These are phyloP conservation scores for Claviceps pazoutovae DNA, from an alignment of 2,329 filamentous ascomycete species.

Conservation along the genomic window DNA sequence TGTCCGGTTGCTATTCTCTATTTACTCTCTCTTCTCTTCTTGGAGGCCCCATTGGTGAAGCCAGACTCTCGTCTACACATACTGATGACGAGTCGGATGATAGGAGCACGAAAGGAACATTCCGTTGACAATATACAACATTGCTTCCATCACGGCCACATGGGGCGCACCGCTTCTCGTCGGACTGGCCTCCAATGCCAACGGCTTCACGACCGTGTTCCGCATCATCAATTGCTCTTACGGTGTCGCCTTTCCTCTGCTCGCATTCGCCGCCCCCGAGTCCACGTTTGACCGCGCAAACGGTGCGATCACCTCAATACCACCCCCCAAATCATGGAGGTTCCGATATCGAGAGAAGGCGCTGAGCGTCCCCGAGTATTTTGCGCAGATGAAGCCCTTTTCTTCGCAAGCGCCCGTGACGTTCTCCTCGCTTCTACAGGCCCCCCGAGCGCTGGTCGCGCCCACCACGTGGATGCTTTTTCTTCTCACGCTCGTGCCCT, in stretches of 20 bases:
- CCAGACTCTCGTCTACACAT: background rate
- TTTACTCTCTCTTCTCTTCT: too few species aligned
- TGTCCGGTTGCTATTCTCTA: too few species aligned
- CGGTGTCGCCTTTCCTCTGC: slow-evolving; percentile 29
- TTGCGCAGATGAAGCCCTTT: slow-evolving; percentile 24
- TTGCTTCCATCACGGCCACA: slow-evolving; percentile 30
- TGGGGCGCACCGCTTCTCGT: slow-evolving; percentile 42
- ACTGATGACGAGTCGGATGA: background rate
- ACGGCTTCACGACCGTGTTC: slow-evolving; percentile 34
- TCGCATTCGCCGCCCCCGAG: slow-evolving; percentile 37
- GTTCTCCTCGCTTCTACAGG: slow-evolving; percentile 25
- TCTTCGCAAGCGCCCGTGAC: slow-evolving; percentile 22
- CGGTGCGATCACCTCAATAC: slow-evolving; percentile 8
- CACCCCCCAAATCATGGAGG: slow-evolving; percentile 10
- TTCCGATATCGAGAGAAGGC: slow-evolving; percentile 17
- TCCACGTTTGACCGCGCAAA: slow-evolving; percentile 33
- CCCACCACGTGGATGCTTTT: slow-evolving; percentile 36
- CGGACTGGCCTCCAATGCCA: slow-evolving; percentile 29
- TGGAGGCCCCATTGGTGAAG: too few species aligned
- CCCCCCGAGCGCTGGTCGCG: slow-evolving; percentile 31
- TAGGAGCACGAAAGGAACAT: slow-evolving; percentile 37
- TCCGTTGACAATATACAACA: slow-evolving; percentile 31
- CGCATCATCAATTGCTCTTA: slow-evolving; percentile 36
- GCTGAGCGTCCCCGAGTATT: slow-evolving; percentile 22
- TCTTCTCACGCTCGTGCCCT: slow-evolving; percentile 29